phyloP scores from a whole-genome alignment of 306 rosid species.

The Cucumis hystrix region DNA sequence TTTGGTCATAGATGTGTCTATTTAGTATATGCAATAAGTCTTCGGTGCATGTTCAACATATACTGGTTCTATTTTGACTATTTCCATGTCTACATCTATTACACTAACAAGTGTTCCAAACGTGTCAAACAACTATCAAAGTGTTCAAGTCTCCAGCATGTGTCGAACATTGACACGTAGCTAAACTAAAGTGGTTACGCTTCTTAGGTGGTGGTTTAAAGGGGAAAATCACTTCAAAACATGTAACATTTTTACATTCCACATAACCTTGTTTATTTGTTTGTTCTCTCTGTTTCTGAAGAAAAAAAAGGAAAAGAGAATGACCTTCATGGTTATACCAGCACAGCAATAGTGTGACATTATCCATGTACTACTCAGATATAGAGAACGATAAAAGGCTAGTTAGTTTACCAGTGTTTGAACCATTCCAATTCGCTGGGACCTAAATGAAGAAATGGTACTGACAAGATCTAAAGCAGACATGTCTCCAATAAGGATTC shows the following conservation, averaged over 20 bases:
- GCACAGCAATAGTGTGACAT: not conserved
- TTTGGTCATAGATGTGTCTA: no score
- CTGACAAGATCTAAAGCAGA: slow-evolving; percentile 64
- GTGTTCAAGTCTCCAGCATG: no score
- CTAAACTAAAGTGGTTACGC: no score
- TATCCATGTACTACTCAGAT: not conserved
- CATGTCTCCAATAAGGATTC: slow-evolving; percentile 81
- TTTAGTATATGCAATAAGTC: no score
- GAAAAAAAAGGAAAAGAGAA: not conserved
- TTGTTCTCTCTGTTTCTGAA: no score
- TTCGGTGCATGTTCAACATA: no score
- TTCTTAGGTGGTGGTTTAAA: not conserved
- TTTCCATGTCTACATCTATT: no score
- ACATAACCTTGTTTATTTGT: not conserved
- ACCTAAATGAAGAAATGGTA: slow-evolving; percentile 61
- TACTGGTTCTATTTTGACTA: no score
- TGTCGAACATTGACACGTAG: no score
- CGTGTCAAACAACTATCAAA: no score
- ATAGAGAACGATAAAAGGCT: not conserved
- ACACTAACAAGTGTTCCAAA: no score
- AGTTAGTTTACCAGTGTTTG: slow-evolving; percentile 53
- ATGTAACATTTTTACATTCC: not conserved
- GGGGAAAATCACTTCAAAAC: not conserved
- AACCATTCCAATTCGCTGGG: slow-evolving; percentile 94
- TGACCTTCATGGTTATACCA: not conserved